Evolutionary conservation across 2,329 filamentous ascomycete genomes (phyloP), one percentile per base, ranked within the genome.

Genomic region (Cytospora piceae): DNA sequence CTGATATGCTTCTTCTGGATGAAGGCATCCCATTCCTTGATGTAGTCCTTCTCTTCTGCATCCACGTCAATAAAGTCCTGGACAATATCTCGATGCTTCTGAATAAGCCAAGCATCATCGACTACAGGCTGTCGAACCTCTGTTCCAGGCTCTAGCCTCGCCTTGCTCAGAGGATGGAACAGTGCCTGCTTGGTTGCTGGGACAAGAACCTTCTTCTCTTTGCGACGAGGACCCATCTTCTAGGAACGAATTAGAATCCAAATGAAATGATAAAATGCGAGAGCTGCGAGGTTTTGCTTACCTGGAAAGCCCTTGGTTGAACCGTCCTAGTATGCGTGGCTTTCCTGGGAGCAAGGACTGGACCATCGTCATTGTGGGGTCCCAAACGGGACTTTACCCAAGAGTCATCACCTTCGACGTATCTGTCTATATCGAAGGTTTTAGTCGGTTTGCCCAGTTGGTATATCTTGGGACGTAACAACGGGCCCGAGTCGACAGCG

Each of bases 21-120:
- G 69, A 83, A 86, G 1, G 80, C 78, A 67, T 87, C 85, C 85
- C 85, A 88, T 68, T 84, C 82, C 69, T 80, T 79, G 63, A 87
- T 84, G 65, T 84, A 87, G 67, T 87, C 85, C 72, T 84, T 85
- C 71, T 88, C 85, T 20, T 79, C 76, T 3, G 77, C 72, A 15
- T 81, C 81, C 31, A 87, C 79, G 69, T 87, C 85, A 11, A 80
- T 82, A 70, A 85, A 87, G 68, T 87, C 85, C 32, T 80, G 78
- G 62, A 87, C 81, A 61, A 81, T 82, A 64, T 87, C 83, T 9
- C 83, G 80, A 66, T 87, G 85, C 73, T 87, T 87, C 68, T 86
- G 84, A 34, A 85, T 78, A 9, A 87, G 77, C 85, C 85, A 87
- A 27, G 77, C 75, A 64, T 81, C 80, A 70, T 86, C 82, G 4